These are phyloP conservation scores for Thalassiosira hispida DNA, from an alignment of 352 stramenopile genomes.

Conservation along the genomic window DNA sequence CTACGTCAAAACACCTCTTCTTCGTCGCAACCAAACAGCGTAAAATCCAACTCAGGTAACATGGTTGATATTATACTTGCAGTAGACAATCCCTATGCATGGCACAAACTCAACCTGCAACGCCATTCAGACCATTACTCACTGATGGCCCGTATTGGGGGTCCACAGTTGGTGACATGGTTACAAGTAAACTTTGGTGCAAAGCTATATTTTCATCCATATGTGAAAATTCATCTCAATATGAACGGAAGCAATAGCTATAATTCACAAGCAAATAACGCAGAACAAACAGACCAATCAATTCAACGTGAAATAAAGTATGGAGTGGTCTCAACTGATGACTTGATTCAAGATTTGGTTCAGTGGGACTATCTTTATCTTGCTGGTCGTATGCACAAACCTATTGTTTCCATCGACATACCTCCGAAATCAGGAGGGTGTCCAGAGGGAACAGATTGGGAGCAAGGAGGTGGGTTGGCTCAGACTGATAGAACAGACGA, in stretches of 20 bases:
- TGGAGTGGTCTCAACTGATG: slow-evolving; percentile 71
- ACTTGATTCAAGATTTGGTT: slow-evolving; percentile 74
- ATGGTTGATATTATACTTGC: slow-evolving; percentile 84
- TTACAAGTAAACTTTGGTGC: slow-evolving; percentile 62
- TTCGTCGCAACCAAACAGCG: not conserved
- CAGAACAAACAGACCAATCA: slow-evolving; percentile 9
- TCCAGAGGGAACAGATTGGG: not conserved
- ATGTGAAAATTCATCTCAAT: slow-evolving; percentile 40
- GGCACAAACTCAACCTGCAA: slow-evolving; percentile 71
- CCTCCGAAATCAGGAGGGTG: not conserved
- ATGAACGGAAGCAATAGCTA: not conserved
- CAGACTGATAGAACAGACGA: slow-evolving; percentile 18
- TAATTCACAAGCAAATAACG: slow-evolving; percentile 10
- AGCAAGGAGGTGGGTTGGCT: slow-evolving; percentile 17
- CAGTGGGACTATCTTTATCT: slow-evolving; percentile 81
- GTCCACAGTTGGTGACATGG: slow-evolving; percentile 44
- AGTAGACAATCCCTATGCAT: slow-evolving; percentile 62
- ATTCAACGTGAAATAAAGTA: slow-evolving; percentile 75
- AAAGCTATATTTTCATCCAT: slow-evolving; percentile 67
- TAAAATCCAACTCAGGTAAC: slow-evolving; percentile 7
- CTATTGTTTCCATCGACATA: slow-evolving; percentile 58
- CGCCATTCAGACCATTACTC: slow-evolving; percentile 78
- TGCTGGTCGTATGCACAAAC: slow-evolving; percentile 82
- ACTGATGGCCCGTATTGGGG: slow-evolving; percentile 35
- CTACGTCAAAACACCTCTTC: slow-evolving; percentile 64